Conservation (phyloP, 192 early-diverging fungal species). For the Mortierella hygrophila region DNA sequence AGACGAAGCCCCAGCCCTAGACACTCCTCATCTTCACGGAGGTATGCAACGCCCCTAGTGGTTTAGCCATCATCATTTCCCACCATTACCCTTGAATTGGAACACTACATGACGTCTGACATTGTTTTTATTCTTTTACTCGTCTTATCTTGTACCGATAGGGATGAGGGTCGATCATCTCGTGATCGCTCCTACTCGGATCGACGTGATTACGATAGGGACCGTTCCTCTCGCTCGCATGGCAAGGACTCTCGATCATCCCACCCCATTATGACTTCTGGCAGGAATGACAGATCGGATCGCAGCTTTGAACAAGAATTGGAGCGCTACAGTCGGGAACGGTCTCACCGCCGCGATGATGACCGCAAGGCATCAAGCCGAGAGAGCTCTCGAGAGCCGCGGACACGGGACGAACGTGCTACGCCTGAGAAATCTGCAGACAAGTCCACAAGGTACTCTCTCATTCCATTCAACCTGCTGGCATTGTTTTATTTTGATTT, state of each 20-base stretch:
- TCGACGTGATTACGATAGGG: constrained; percentile 44
- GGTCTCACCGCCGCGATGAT: constrained; percentile 34
- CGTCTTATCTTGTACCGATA: constrained; percentile 10
- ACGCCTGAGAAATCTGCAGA: constrained; percentile 11
- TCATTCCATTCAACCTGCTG: background rate
- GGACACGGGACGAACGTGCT: constrained; percentile 5
- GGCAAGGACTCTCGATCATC: constrained; percentile 31
- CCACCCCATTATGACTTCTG: constrained; percentile 47
- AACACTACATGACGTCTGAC: background rate
- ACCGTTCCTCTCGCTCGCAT: constrained; percentile 32
- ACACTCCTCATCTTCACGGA: constrained; percentile 35
- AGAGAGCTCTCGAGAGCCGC: constrained; percentile 21
- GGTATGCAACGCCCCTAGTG: constrained; percentile 1
- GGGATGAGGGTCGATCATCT: constrained; percentile 37
- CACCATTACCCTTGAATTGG: background rate
- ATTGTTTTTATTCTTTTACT: background rate
- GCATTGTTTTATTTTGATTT: background rate
- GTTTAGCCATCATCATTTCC: background rate
- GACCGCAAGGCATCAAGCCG: constrained; percentile 17
- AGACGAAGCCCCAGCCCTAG: constrained; percentile 37
- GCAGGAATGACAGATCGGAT: constrained; percentile 32
- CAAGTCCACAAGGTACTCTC: constrained; percentile 21
- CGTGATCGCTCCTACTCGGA: constrained; percentile 27
- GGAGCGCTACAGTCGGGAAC: constrained; percentile 42
- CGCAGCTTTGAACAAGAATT: constrained; percentile 51